Base-by-base conservation (phyloP, 768 basidiomycete genomes). In the Tremella mesenterica region DNA sequence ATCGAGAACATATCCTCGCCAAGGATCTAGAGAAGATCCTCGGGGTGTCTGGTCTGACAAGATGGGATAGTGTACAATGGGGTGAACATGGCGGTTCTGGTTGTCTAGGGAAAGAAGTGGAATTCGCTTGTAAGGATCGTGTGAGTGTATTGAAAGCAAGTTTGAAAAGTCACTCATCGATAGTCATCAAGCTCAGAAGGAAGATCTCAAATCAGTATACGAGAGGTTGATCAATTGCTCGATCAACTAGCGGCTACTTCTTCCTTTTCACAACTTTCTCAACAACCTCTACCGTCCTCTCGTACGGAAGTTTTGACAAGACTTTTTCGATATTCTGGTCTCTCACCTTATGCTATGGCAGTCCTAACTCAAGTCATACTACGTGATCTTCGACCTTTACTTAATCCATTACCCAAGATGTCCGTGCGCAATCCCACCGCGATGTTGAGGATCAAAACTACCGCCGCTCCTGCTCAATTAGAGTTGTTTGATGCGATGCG, bases 311-410 rank as follows among this genome's bases (percentile, higher is more conserved):
- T 83, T 53, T 74, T 90, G 1, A 74, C 74, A n/a, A 70, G 75
- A 14, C 76, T 92, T 2, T 90, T 81, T 58, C 75, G 77, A 34
- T 70, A 76, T 9, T 61, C 64, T 16, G 34, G 30, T 2, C 74
- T 89, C 9, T 76, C 81, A 1, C 82, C 88, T 0, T 71, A 73
- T 10, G 84, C 86, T 34, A 79, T 84, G 1, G 77, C 81, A 0
- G 79, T 84, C 56, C 75, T 92, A 44, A 85, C 85, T 0, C 91
- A 96, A 64, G 84, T 93, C 58, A 85, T 96, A 54, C 79, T 93
- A 30, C 86, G 85, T 58, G 91, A 96, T 69, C 74, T 96, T 0
- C 80, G 83, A 26, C 88, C 89, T 7, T 69, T 92, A 1, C 69
- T 91, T 1, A 86, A 86, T 59, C 84, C 87, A 2, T 74, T 84